Conservation (phyloP, 139 green algal genomes). For the Chloropicon primus region DNA sequence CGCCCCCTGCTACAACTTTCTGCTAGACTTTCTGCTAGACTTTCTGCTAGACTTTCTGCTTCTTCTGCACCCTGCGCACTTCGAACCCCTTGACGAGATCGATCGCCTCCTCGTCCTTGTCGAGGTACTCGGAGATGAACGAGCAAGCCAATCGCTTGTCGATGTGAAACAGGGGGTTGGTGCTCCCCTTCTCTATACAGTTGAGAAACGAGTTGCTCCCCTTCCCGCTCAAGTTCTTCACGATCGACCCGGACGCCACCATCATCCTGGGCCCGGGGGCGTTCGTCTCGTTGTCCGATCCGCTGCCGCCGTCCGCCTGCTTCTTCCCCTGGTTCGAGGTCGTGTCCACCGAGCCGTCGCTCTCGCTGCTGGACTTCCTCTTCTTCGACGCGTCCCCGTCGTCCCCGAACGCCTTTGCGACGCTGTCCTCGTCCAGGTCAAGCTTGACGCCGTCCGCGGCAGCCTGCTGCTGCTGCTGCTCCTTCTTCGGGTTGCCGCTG, state of each 20-base stretch:
- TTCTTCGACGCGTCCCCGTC: not conserved
- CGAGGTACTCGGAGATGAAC: not conserved
- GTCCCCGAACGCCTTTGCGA: not conserved
- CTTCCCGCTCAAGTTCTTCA: not conserved
- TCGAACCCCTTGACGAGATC: not conserved
- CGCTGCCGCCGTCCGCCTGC: not conserved
- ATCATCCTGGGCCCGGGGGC: not conserved
- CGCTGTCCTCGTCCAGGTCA: not conserved
- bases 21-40: too few species aligned
- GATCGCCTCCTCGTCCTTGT: not conserved
- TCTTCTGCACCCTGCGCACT: not conserved
- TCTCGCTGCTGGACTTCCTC: not conserved
- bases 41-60: not conserved
- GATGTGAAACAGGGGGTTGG: not conserved
- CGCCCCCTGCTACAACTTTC: too few species aligned
- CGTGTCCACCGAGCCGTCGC: not conserved
- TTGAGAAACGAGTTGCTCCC: not conserved
- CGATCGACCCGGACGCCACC: not conserved
- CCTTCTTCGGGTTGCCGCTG: not conserved
- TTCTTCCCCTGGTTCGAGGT: not conserved
- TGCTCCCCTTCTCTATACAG: not conserved
- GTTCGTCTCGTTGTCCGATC: not conserved
- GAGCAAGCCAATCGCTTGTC: not conserved
- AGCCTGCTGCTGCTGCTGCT: not conserved
- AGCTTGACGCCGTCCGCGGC: not conserved